These are phyloP conservation scores for Peterozyma toletana DNA, from an alignment of 805 yeast genomes.

Conservation along the genomic window DNA sequence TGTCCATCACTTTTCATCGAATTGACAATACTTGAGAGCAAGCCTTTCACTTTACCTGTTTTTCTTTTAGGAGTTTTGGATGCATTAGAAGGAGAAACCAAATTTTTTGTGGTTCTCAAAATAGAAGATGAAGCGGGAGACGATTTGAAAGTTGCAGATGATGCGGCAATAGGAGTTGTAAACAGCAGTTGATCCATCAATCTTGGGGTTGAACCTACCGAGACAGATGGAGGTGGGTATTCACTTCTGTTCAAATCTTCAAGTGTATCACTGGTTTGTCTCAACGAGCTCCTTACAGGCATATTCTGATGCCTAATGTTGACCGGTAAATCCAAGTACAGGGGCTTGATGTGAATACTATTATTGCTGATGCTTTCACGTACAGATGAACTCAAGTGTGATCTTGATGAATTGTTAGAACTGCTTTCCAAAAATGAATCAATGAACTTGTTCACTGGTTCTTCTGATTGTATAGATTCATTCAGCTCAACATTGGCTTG, in stretches of 20 bases:
- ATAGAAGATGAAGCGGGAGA: no score
- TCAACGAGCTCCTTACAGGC: no score
- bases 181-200: no score
- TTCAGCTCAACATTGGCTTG: neutral
- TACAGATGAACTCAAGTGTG: no score
- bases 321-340: no score
- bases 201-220: constrained; percentile 5
- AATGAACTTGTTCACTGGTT: constrained; percentile 6
- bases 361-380: no score
- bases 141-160: constrained; percentile 6
- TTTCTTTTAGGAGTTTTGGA: constrained; percentile 24
- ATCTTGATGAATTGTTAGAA: constrained; percentile 4
- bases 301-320: no score
- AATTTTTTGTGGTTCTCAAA: no score
- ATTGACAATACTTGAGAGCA: constrained; percentile 39
- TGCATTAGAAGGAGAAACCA: no score
- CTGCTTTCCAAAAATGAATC: constrained; percentile 7
- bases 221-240: neutral
- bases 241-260: no score
- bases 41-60: constrained; percentile 51
- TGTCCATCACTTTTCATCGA: constrained; percentile 14
- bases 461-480: constrained; percentile 5
- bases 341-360: no score
- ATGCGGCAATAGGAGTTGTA: constrained; percentile 9
- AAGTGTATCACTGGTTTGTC: no score